phyloP scores from a whole-genome alignment of 805 yeast species.

The Saccharomycopsis oosterbeekiorum region DNA sequence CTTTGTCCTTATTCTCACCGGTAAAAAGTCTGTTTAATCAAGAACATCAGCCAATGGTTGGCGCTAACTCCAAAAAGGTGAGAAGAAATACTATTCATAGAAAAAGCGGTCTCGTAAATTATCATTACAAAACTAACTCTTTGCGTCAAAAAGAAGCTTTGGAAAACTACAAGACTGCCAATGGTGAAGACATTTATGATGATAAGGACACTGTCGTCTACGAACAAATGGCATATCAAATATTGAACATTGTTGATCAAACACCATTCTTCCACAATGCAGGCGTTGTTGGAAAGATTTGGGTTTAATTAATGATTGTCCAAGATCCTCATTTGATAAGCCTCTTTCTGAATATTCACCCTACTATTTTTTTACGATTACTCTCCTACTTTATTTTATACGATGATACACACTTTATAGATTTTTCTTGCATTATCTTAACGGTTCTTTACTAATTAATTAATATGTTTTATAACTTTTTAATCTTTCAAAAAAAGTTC shows the following conservation, averaged over 20 bases:
- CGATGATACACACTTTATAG: not conserved
- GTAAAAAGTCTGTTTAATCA: constrained; percentile 5
- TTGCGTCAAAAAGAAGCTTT: not conserved
- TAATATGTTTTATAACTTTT: not conserved
- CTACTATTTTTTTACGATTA: not conserved
- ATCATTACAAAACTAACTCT: not conserved
- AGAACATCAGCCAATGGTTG: not conserved
- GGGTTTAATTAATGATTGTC: not conserved
- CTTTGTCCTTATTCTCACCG: constrained; percentile 16
- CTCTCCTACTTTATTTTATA: not conserved
- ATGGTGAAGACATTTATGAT: not conserved
- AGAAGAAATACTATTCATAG: not conserved
- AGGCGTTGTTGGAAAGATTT: not conserved
- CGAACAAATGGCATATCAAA: not conserved
- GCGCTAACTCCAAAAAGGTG: not conserved
- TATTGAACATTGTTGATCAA: not conserved
- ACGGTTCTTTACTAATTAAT: not conserved
- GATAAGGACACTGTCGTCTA: not conserved
- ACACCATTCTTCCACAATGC: not conserved
- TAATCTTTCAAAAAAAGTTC: not conserved
- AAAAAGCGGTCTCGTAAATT: not conserved
- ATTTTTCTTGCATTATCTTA: not conserved
- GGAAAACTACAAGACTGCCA: not conserved
- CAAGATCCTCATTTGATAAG: not conserved
- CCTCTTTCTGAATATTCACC: too few relatives aligned